These are phyloP conservation scores for Ceratocystis huliohia DNA, from an alignment of 2,329 filamentous ascomycete species.

Conservation along the genomic window DNA sequence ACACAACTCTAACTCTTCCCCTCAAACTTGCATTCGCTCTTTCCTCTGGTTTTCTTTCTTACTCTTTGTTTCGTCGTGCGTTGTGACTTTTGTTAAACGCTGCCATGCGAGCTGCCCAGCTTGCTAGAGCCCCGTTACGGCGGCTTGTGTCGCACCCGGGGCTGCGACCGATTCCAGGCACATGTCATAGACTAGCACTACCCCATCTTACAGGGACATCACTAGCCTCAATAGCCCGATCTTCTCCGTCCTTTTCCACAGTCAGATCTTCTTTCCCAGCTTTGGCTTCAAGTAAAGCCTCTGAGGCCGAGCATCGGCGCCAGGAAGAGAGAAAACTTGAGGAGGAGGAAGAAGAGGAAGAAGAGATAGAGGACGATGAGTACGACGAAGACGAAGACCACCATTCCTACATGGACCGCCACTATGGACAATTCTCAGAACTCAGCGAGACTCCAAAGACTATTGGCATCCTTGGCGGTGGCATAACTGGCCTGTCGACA, in stretches of 20 bases:
- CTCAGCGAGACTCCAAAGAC: constrained; percentile 24
- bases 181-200: neutral
- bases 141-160: neutral
- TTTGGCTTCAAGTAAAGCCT: neutral
- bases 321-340: neutral
- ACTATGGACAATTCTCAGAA: neutral
- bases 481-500: constrained; percentile 67
- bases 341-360: neutral
- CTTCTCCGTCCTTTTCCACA: neutral
- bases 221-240: neutral
- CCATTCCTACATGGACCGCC: neutral
- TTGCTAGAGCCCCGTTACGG: constrained; percentile 1
- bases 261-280: neutral
- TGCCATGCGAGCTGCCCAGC: constrained; percentile 7
- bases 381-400: constrained; percentile 1
- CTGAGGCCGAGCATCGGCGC: neutral
- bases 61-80: neutral
- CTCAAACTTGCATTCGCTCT: neutral
- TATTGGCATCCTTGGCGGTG: constrained; percentile 64
- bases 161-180: neutral
- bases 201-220: neutral
- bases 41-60: neutral
- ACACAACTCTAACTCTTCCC: neutral
- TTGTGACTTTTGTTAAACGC: neutral
- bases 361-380: neutral